phyloP scores from a whole-genome alignment of 2,329 filamentous ascomycete genomes.

The Arthrobotrys entomopaga region DNA sequence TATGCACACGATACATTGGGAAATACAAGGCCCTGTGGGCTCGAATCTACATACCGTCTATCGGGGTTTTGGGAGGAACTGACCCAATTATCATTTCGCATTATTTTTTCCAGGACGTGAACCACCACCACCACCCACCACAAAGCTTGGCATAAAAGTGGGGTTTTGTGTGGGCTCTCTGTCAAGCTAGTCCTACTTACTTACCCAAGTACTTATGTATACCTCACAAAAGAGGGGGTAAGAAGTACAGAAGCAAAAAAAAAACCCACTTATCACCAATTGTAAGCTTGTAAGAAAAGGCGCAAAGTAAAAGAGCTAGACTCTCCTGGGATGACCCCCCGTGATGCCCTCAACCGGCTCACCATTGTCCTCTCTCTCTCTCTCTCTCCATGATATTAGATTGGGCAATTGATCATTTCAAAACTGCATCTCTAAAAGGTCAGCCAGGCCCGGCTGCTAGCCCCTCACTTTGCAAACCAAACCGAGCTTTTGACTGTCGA shows the following conservation, averaged over 20 bases:
- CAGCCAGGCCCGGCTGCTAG: too few relatives aligned
- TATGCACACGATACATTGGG: too few relatives aligned
- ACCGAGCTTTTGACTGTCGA: too few relatives aligned
- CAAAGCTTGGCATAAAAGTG: slow-evolving; percentile 45
- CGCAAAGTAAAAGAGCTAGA: slow-evolving; percentile 27
- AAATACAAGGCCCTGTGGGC: too few relatives aligned
- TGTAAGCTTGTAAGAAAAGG: too few relatives aligned
- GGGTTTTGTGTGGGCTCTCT: slow-evolving; percentile 18
- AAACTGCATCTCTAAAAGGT: neutral
- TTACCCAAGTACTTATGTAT: too few relatives aligned
- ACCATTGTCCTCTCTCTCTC: neutral
- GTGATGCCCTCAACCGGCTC: slow-evolving; percentile 30
- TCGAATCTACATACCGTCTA: neutral
- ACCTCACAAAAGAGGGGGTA: neutral
- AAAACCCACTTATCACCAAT: too few relatives aligned
- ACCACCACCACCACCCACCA: slow-evolving; percentile 21
- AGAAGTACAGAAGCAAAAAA: too few relatives aligned
- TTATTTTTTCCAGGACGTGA: slow-evolving; percentile 37
- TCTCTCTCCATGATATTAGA: neutral
- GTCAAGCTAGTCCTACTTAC: too few relatives aligned
- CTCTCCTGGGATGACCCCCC: slow-evolving; percentile 46
- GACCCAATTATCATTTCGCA: slow-evolving; percentile 31
- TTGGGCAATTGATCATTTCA: slow-evolving; percentile 1
- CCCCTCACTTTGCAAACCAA: too few relatives aligned
- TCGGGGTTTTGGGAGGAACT: slow-evolving; percentile 42